phyloP scores from a whole-genome alignment of 2,329 filamentous ascomycete species.

The Xylariales sp. region DNA sequence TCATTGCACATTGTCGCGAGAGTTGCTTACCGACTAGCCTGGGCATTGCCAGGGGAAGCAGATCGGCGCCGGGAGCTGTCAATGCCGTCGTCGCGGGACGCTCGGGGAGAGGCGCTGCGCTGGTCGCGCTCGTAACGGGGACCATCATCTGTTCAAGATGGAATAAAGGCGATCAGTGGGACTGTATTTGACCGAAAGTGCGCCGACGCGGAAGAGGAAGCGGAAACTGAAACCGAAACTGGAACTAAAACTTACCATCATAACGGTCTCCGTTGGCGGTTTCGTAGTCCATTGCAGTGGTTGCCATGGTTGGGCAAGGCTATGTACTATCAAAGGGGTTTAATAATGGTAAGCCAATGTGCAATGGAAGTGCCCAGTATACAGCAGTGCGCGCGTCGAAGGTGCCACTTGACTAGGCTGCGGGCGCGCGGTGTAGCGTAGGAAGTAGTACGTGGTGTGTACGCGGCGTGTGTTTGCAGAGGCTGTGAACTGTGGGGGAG shows the following conservation, averaged over 20 bases:
- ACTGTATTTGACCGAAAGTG: constrained; percentile 2
- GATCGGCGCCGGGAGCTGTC: constrained; percentile 69
- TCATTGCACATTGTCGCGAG: not conserved
- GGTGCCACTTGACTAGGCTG: constrained; percentile 14
- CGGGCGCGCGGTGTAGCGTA: constrained; percentile 22
- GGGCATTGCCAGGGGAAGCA: constrained; percentile 66
- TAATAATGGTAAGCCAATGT: constrained; percentile 39
- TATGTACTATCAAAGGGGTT: constrained; percentile 18
- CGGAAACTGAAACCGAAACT: not conserved
- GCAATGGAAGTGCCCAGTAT: not conserved
- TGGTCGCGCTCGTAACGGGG: constrained; percentile 75
- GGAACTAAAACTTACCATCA: constrained; percentile 63
- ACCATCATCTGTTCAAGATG: constrained; percentile 63
- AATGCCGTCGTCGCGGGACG: constrained; percentile 69
- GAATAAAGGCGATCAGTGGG: constrained; percentile 38
- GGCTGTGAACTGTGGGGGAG: constrained; percentile 13
- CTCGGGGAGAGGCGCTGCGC: constrained; percentile 73
- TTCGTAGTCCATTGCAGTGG: constrained; percentile 77
- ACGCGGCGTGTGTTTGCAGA: constrained; percentile 9
- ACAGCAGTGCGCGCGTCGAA: constrained; percentile 28
- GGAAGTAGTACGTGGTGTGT: constrained; percentile 16
- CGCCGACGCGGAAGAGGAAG: not conserved
- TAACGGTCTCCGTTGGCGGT: constrained; percentile 74
- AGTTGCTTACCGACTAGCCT: constrained; percentile 61
- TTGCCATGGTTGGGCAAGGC: constrained; percentile 61